phyloP scores from a whole-genome alignment of 495 filamentous ascomycete species.

The Penicillium longicatenatum region DNA sequence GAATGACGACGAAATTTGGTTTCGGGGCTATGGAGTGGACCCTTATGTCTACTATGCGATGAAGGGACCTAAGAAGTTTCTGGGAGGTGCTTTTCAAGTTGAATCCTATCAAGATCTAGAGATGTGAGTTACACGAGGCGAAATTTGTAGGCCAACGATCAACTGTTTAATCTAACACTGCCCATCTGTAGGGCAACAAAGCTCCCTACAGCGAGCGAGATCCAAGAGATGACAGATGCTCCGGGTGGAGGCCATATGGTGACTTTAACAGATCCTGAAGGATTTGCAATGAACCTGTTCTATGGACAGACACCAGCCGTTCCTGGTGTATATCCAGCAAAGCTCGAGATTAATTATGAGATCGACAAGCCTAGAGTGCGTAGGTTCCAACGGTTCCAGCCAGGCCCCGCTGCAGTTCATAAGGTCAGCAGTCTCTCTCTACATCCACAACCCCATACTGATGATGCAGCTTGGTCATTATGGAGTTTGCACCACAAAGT shows the following conservation, averaged over 20 bases:
- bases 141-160: not conserved
- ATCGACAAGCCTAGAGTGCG: conserved; percentile 31
- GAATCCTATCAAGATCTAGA: conserved; percentile 59
- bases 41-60: conserved; percentile 56
- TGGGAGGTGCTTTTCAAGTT: conserved; percentile 56
- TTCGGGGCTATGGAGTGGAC: conserved; percentile 60
- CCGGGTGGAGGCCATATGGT: conserved; percentile 38
- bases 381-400: conserved; percentile 40
- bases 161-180: not conserved
- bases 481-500: conserved; percentile 64
- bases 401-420: conserved; percentile 67
- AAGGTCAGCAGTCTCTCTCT: conserved; percentile 39
- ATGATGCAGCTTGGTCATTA: conserved; percentile 71
- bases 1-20: conserved; percentile 54
- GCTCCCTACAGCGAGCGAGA: conserved; percentile 28
- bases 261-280: conserved; percentile 38
- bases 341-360: conserved; percentile 33
- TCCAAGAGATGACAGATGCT: conserved; percentile 28
- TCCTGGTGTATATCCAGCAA: conserved; percentile 22
- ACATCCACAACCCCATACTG: conserved; percentile 25
- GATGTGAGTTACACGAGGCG: conserved; percentile 17
- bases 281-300: conserved; percentile 36
- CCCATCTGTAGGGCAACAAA: conserved; percentile 19
- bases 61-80: conserved; percentile 52
- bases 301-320: conserved; percentile 28